Evolutionary conservation across 2,329 filamentous ascomycete genomes (phyloP), one percentile per base, ranked within the genome.

Genomic region (Beauveria scarabaeidicola): DNA sequence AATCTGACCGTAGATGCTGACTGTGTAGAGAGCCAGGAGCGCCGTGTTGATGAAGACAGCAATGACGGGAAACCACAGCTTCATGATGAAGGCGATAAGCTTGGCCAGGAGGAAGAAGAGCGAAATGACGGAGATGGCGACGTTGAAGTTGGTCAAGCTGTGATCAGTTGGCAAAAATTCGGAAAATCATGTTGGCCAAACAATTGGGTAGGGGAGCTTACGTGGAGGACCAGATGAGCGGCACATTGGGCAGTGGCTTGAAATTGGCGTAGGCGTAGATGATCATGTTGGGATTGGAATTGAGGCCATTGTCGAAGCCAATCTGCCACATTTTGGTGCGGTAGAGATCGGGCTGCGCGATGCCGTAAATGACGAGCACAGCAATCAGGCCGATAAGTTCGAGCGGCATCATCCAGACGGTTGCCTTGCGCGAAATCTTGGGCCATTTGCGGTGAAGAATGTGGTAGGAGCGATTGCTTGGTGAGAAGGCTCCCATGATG

Each of bases 61-160:
- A 59, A 91, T 61, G 61, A 89, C 69, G 6, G 89, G 89, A 64
- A 79, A 84, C 78, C 85, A 90, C 67, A 86, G 75, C 69, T 87
- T 84, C 79, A 91, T 84, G 67, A 90, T 83, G 73, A 82, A 86
- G 67, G 82, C 78, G 62, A 88, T 82, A 63, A 82, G 78, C 76
- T 91, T 91, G 70, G 80, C 77, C 48, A 92, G 80, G 63, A 90
- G 81, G 69, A 91, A 79, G 76, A 93, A 93, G 70, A 89, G 86
- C 61, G 84, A 86, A 58, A 91, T 77, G 64, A 93, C 81, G 41
- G 88, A 87, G 65, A 91, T 87, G 68, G 87, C 86, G 65, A 91
- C 83, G 68, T 92, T 91, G 75, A 83, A 90, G 65, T 87, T 78
- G 52, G 89, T 91, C 63, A 90, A 77, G 59, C 89, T 92, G 52